Evolutionary conservation across 805 yeast genomes (phyloP).

Genomic region (Pichia heedii): DNA sequence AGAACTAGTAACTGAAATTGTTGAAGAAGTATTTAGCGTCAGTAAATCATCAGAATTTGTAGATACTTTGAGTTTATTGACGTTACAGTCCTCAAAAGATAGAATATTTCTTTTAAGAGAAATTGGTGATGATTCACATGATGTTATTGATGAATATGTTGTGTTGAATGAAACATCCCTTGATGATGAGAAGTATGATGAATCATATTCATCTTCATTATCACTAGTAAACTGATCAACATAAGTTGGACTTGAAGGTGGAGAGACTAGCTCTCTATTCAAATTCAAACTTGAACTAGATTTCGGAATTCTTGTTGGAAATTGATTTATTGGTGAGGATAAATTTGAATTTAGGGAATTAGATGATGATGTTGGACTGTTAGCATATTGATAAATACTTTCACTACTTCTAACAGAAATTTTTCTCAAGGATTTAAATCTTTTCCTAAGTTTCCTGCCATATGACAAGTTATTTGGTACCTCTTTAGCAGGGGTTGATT

Average conservation of each 20-base stretch:
- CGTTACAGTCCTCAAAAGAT: background rate
- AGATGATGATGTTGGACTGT: background rate
- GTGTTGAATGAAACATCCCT: constrained; percentile 4
- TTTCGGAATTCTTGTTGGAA: too few relatives aligned
- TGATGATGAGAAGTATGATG: constrained; percentile 4
- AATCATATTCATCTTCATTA: constrained; percentile 4
- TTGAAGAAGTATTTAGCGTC: background rate
- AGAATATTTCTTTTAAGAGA: background rate
- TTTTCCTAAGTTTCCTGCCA: constrained; percentile 2
- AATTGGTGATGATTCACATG: constrained; percentile 4
- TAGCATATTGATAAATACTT: too few relatives aligned
- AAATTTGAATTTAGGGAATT: background rate
- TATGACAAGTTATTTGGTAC: constrained; percentile 4
- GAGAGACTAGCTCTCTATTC: background rate
- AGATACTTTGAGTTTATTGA: background rate
- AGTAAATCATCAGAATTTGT: background rate
- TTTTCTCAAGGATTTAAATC: constrained; percentile 3
- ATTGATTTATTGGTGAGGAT: background rate
- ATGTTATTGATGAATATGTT: background rate
- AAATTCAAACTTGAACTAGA: background rate
- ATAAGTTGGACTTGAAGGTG: constrained; percentile 5
- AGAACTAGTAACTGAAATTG: background rate
- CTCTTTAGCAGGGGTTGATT: background rate
- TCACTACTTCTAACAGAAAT: too few relatives aligned
- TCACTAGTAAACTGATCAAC: background rate